phyloP scores from a whole-genome alignment of 1,139 yeast genomes.

The Spathaspora sp. region DNA sequence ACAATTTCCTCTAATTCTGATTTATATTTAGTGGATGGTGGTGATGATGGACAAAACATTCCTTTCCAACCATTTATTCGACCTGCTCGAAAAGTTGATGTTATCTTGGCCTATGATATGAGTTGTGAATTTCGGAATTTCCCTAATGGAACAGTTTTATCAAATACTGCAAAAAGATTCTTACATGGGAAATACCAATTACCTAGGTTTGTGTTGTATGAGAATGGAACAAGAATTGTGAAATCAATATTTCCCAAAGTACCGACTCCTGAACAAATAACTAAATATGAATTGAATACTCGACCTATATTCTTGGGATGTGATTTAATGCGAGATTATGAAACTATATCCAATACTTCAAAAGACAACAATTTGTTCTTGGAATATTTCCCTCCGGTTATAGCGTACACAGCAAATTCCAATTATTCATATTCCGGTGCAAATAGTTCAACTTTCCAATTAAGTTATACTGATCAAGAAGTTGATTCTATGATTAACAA shows the following conservation, averaged over 20 bases:
- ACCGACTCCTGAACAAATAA: slow-evolving; percentile 33
- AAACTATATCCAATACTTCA: slow-evolving; percentile 11
- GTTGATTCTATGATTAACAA: slow-evolving; percentile 46
- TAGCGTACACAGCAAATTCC: slow-evolving; percentile 52
- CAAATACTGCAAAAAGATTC: slow-evolving; percentile 21
- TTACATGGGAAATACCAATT: slow-evolving; percentile 12
- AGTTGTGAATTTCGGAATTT: slow-evolving; percentile 37
- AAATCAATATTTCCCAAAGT: slow-evolving; percentile 36
- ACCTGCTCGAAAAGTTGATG: slow-evolving; percentile 29
- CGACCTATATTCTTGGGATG: slow-evolving; percentile 61
- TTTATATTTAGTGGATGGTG: slow-evolving; percentile 43
- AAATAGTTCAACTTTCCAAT: slow-evolving; percentile 61
- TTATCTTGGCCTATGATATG: slow-evolving; percentile 38
- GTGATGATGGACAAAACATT: slow-evolving; percentile 46
- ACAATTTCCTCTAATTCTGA: slow-evolving; percentile 18
- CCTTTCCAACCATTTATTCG: slow-evolving; percentile 40
- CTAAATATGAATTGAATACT: slow-evolving; percentile 25
- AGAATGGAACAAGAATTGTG: background rate
- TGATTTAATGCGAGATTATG: slow-evolving; percentile 34
- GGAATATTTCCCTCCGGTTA: slow-evolving; percentile 47
- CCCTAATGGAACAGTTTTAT: slow-evolving; percentile 39
- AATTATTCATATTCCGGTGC: slow-evolving; percentile 37
- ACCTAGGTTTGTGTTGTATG: background rate
- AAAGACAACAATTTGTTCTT: background rate
- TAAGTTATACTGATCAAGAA: slow-evolving; percentile 47